These are phyloP conservation scores for Colletotrichum sp. DNA, from an alignment of 2,329 filamentous ascomycete genomes.

Conservation along the genomic window DNA sequence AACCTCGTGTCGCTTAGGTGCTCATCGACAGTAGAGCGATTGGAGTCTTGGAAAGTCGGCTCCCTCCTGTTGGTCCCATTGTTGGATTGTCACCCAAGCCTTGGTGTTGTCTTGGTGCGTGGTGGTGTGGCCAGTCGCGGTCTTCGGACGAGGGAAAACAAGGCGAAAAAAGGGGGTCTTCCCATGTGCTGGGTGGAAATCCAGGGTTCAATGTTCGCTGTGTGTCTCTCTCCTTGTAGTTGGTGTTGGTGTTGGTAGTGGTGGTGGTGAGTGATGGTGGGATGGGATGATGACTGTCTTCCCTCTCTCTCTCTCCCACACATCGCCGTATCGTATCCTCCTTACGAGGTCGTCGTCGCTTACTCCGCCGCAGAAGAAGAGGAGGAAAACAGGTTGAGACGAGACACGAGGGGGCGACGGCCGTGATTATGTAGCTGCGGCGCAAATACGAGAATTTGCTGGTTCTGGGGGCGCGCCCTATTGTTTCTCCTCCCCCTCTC, in stretches of 20 bases:
- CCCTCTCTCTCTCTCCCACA: background rate
- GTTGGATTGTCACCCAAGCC: background rate
- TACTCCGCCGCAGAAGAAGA: background rate
- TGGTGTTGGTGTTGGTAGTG: background rate
- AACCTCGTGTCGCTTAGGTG: background rate
- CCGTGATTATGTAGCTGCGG: conserved; percentile 10
- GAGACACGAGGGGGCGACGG: background rate
- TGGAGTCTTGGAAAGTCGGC: background rate
- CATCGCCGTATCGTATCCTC: background rate
- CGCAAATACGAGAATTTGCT: background rate
- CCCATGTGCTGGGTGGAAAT: background rate
- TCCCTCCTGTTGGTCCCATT: background rate
- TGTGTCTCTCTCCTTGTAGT: background rate
- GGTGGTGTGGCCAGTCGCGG: background rate
- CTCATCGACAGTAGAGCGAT: background rate
- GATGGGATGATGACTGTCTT: background rate
- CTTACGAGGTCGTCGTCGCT: background rate
- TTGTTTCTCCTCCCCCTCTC: background rate
- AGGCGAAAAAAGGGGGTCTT: background rate
- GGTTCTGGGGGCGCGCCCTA: background rate
- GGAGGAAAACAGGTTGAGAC: background rate
- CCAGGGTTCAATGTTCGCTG: background rate
- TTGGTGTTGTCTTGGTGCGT: background rate
- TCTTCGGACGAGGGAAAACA: background rate
- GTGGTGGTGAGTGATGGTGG: background rate